These are phyloP conservation scores for Stipa capillata DNA, from an alignment of 176 grass and related monocot species.

Conservation along the genomic window DNA sequence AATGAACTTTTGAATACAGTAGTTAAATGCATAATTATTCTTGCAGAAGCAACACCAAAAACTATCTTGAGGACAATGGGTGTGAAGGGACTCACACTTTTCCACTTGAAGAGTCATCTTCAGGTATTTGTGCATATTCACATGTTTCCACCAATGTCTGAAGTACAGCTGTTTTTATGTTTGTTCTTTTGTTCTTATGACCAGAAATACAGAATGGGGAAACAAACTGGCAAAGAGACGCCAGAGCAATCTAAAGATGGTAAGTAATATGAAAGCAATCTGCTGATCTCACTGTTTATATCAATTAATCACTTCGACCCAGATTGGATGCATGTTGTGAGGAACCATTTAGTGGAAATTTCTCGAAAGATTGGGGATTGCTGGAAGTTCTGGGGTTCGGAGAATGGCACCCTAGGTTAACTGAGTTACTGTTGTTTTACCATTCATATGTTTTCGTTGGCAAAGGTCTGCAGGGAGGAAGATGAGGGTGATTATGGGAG, in stretches of 20 bases:
- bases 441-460: background rate
- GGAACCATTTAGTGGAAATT: background rate
- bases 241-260: constrained; percentile 91
- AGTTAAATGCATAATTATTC: constrained; percentile 6
- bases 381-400: background rate
- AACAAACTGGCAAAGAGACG: constrained; percentile 88
- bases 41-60: constrained; percentile 95
- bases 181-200: constrained; percentile 14
- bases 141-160: background rate
- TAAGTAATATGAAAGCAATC: constrained; percentile 24
- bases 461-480: background rate
- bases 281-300: background rate
- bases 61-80: constrained; percentile 99
- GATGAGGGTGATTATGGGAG: background rate
- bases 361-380: background rate
- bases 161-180: background rate
- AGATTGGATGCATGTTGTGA: background rate
- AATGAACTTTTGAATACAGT: background rate
- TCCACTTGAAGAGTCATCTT: constrained; percentile 99
- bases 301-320: background rate
- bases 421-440: background rate
- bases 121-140: constrained; percentile 44
- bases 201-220: constrained; percentile 98
- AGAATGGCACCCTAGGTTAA: background rate
- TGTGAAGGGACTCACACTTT: constrained; percentile 93